Percentiles rank a stretch among this genome's conserved stretches.
Conservation (phyloP, 257 asterid genomes). For the Lycium barbarum region DNA sequence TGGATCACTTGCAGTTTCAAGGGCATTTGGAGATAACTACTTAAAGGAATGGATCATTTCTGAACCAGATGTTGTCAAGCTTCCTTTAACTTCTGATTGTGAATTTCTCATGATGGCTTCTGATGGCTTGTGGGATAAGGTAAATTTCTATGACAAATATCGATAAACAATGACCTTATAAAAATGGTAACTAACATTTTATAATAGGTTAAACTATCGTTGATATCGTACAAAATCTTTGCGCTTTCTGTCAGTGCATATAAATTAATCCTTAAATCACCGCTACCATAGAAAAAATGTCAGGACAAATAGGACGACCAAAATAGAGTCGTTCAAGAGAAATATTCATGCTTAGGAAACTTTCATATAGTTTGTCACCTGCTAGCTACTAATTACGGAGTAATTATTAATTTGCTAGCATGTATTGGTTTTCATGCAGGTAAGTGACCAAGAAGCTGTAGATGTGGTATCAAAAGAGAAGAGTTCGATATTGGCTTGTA, state of each 20-base stretch:
- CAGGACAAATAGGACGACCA: too few relatives aligned
- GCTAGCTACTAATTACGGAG: too few relatives aligned
- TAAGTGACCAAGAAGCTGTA: conserved; percentile 56
- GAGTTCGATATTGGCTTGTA: conserved; percentile 45
- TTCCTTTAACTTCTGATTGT: conserved; percentile 50
- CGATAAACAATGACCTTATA: too few relatives aligned
- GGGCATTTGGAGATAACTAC: conserved; percentile 60
- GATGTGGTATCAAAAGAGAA: conserved; percentile 43
- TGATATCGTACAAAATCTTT: too few relatives aligned
- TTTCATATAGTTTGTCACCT: too few relatives aligned
- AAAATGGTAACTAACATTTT: too few relatives aligned
- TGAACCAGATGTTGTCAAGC: conserved; percentile 50
- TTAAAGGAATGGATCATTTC: conserved; percentile 56
- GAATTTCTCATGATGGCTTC: conserved; percentile 59
- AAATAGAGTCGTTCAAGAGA: too few relatives aligned
- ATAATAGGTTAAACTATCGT: too few relatives aligned
- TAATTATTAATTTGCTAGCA: neutral
- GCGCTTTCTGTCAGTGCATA: too few relatives aligned
- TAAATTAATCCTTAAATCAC: too few relatives aligned
- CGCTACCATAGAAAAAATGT: too few relatives aligned
- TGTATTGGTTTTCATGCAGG: conserved; percentile 34
- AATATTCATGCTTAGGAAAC: neutral
- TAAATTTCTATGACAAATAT: neutral
- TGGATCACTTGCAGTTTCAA: conserved; percentile 58
- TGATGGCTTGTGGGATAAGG: conserved; percentile 70